Percentiles rank a stretch among this genome's conserved stretches.
phyloP scores from a whole-genome alignment of 208 protist species.

The Tetramitus jugosus region DNA sequence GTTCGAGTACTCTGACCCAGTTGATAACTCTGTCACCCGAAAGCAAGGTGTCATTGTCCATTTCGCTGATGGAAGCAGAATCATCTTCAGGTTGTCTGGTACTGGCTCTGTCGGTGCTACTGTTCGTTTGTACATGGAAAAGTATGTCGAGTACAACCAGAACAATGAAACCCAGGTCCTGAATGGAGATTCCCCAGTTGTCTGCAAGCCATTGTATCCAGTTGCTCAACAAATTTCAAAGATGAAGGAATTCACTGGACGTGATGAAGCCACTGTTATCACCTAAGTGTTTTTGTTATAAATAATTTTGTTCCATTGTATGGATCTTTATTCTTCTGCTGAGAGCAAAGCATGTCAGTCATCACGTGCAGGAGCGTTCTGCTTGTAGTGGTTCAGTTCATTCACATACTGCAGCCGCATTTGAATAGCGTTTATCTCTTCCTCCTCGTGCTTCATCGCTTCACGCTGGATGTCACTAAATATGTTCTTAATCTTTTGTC shows the following conservation, averaged over 20 bases:
- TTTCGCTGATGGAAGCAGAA: constrained; percentile 85
- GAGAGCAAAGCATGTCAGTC: too few relatives aligned
- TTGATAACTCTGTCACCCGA: constrained; percentile 72
- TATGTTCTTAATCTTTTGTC: too few relatives aligned
- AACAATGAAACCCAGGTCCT: constrained; percentile 44
- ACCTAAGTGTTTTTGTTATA: constrained; percentile 76
- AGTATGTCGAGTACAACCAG: constrained; percentile 66
- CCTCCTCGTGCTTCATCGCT: too few relatives aligned
- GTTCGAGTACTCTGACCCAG: constrained; percentile 90
- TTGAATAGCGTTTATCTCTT: too few relatives aligned
- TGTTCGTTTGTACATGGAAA: constrained; percentile 90
- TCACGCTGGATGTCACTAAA: too few relatives aligned
- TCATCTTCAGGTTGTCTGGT: constrained; percentile 89
- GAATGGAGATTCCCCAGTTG: constrained; percentile 48
- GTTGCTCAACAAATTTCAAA: constrained; percentile 68
- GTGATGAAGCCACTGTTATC: constrained; percentile 86
- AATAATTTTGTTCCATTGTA: too few relatives aligned
- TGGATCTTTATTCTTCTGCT: too few relatives aligned
- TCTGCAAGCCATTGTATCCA: constrained; percentile 65
- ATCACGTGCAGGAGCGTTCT: too few relatives aligned
- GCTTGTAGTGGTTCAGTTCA: too few relatives aligned
- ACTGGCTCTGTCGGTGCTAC: constrained; percentile 88
- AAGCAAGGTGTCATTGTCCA: constrained; percentile 84
- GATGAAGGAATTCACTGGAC: constrained; percentile 71
- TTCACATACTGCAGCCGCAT: too few relatives aligned